Conservation (phyloP, 2,329 filamentous ascomycete species). For the Apiospora hydei region DNA sequence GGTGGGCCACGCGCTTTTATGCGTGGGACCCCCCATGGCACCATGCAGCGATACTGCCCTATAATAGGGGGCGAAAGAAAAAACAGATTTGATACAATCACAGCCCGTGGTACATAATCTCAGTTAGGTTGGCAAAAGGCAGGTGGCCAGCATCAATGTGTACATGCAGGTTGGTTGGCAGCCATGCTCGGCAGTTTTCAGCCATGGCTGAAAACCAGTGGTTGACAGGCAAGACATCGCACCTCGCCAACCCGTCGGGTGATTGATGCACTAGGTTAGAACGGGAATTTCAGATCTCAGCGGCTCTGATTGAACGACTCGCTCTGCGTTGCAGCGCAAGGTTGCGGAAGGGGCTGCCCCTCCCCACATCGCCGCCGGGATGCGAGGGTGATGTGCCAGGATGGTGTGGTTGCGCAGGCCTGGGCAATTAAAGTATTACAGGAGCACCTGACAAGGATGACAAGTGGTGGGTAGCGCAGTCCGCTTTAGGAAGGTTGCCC, state of each 20-base stretch:
- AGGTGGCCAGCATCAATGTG: neutral
- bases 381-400: neutral
- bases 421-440: slow-evolving; percentile 26
- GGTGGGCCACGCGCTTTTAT: slow-evolving; percentile 18
- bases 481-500: slow-evolving; percentile 24
- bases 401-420: slow-evolving; percentile 1
- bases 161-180: neutral
- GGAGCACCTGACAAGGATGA: slow-evolving; percentile 24
- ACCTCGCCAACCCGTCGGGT: slow-evolving; percentile 1
- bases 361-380: slow-evolving; percentile 3
- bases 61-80: slow-evolving; percentile 9
- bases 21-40: slow-evolving; percentile 3
- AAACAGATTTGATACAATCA: neutral
- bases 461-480: slow-evolving; percentile 13
- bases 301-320: slow-evolving; percentile 19
- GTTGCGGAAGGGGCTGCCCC: slow-evolving; percentile 12
- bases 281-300: slow-evolving; percentile 17
- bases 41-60: neutral
- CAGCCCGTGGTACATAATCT: slow-evolving; percentile 7
- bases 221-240: slow-evolving; percentile 15
- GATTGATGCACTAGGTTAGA: slow-evolving; percentile 15
- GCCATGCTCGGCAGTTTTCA: slow-evolving; percentile 11
- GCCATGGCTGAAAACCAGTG: slow-evolving; percentile 19
- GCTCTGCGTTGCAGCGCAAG: slow-evolving; percentile 7
- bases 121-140: neutral